Evolutionary conservation across 768 basidiomycete species (phyloP), one percentile per base, ranked within the genome.

Genomic region (Lactarius sanguifluus): DNA sequence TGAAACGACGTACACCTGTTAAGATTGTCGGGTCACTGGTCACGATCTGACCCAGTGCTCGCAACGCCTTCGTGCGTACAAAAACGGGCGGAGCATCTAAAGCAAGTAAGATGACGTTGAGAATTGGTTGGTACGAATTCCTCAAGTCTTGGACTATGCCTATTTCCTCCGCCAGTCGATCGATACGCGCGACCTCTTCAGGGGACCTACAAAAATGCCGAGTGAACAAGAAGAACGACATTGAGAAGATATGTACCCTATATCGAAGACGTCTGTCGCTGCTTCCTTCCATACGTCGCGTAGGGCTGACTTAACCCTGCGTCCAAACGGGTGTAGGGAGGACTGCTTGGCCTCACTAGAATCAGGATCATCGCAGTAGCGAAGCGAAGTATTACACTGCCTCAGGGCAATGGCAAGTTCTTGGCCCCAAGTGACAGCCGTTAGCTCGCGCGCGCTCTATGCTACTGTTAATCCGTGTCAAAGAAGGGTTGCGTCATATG

Each of bases 11-110:
- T 69, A 96, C 93, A 41, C 85, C 80, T 1, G 86, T 82, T 30
- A 99, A 81, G 23, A 97, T 88, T 16, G 84, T 86, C 0, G 95
- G 87, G 76, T 98, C 97, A 67, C 90, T 91, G 0, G 88, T 92
- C 40, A 98, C 86, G 57, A 98, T 91, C 72, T 93, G 87, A 4
- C 94, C 92, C 5, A 98, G 81, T 0, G 93, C 95, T 61, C 91
- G 85, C 36, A 99, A 79, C 0, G 96, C 96, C 75, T 98, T 98
- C 0, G 95, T 96, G 38, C 97, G 86, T 82, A 96, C 91, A 72
- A 92, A 94, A 32, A 98, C 94, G 4, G 88, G 85, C 5, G 91
- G 85, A 0, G 92, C 91, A 72, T 96, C 93, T 67, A 96, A 81
- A 2, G 94, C 86, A 62, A 81, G 78, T 23, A 98, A 75, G 36